phyloP scores from a whole-genome alignment of 2,329 filamentous ascomycete genomes.

The Paecilomyces variotii region DNA sequence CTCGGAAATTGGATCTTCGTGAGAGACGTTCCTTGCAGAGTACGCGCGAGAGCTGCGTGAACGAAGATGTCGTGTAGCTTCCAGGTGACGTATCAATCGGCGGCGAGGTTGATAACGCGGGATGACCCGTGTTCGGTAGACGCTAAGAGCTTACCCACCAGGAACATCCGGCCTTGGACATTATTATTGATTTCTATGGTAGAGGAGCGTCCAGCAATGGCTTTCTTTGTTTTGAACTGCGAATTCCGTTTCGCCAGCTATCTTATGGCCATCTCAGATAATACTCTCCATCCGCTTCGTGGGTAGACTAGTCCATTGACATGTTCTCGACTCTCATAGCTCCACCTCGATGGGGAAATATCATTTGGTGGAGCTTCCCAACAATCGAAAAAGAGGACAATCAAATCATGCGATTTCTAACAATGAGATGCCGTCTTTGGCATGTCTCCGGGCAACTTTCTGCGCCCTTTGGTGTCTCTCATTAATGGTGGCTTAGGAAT shows the following conservation, averaged over 20 bases:
- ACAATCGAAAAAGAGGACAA: neutral
- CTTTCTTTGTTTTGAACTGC: neutral
- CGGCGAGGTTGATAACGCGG: slow-evolving; percentile 17
- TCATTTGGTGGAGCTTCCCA: neutral
- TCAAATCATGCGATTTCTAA: neutral
- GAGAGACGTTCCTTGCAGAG: neutral
- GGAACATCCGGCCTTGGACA: neutral
- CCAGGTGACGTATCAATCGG: slow-evolving; percentile 22
- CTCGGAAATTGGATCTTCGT: neutral
- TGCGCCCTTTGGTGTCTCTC: neutral
- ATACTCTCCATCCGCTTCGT: neutral
- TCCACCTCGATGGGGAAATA: neutral
- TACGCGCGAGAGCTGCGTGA: neutral
- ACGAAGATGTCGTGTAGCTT: slow-evolving; percentile 9
- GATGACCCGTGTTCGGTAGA: slow-evolving; percentile 2
- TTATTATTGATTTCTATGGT: neutral
- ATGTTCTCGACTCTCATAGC: neutral
- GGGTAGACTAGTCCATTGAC: neutral
- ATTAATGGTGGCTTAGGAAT: neutral
- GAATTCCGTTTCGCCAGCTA: neutral
- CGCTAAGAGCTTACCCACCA: slow-evolving; percentile 3
- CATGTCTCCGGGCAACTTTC: neutral
- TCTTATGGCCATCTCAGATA: too few relatives aligned
- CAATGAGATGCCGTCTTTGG: neutral
- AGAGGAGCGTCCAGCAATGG: neutral